phyloP scores from a whole-genome alignment of 2,329 filamentous ascomycete genomes.

The Aureobasidium musti region DNA sequence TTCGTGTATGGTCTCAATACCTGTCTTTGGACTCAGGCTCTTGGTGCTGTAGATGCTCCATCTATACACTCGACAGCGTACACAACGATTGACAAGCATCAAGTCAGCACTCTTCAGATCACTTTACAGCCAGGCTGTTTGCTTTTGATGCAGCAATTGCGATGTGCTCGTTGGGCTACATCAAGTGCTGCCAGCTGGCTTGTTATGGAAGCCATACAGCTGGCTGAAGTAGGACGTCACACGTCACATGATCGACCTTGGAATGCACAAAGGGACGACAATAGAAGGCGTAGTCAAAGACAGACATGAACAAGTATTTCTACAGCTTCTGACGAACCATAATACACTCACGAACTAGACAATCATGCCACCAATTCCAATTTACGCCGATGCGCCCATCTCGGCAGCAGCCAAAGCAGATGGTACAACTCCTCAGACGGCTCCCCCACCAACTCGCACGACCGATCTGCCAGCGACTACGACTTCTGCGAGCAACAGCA shows the following conservation, averaged over 20 bases:
- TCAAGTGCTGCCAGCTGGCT: not conserved
- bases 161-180: not conserved
- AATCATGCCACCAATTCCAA: conserved; percentile 50
- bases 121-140: not conserved
- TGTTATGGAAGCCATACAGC: conserved; percentile 3
- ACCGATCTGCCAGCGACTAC: conserved; percentile 7
- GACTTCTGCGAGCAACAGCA: conserved; percentile 26
- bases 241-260: conserved; percentile 11
- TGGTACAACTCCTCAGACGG: conserved; percentile 45
- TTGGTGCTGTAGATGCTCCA: not conserved
- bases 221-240: not conserved
- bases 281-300: conserved; percentile 8
- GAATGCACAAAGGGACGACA: conserved; percentile 25
- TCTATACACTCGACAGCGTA: no score
- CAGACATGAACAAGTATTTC: not conserved
- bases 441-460: conserved; percentile 30
- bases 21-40: not conserved
- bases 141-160: not conserved
- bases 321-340: not conserved
- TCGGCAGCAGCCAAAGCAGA: conserved; percentile 40
- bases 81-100: not conserved
- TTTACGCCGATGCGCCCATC: conserved; percentile 53
- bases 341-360: not conserved
- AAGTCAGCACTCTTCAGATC: not conserved
- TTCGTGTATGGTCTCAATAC: not conserved